Evolutionary conservation across 257 asterid species (phyloP).

Genomic region (Capsicum pubescens): DNA sequence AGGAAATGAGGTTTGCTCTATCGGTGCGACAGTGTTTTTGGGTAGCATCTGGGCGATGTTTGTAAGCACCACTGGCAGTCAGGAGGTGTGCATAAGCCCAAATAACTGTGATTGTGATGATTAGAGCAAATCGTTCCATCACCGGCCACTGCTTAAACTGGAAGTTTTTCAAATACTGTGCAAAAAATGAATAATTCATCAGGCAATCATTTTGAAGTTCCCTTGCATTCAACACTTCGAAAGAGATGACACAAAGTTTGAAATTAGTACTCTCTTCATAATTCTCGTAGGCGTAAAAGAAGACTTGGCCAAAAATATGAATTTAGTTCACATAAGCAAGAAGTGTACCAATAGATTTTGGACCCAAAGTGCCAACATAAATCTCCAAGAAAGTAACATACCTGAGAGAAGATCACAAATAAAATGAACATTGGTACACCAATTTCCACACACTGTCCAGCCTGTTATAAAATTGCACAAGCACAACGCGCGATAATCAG

Average conservation of each 20-base stretch:
- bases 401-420: constrained; percentile 94
- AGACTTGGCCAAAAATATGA: constrained; percentile 2
- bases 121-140: constrained; percentile 81
- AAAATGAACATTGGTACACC: constrained; percentile 92
- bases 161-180: constrained; percentile 86
- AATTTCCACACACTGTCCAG: constrained; percentile 88
- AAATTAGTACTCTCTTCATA: not conserved
- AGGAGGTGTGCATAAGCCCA: constrained; percentile 99
- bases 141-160: constrained; percentile 71
- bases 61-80: constrained; percentile 96
- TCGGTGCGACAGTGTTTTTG: constrained; percentile 84
- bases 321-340: not conserved
- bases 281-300: not conserved
- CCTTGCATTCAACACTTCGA: constrained; percentile 4
- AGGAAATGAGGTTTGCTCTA: constrained; percentile 73
- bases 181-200: constrained; percentile 22
- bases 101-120: constrained; percentile 69
- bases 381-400: constrained; percentile 17
- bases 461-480: constrained; percentile 52
- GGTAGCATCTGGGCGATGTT: constrained; percentile 73
- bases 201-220: constrained; percentile 14
- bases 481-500: not conserved
- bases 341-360: not conserved
- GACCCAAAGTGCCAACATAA: not conserved
- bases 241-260: constrained; percentile 2